A percentile compares a stretch with the other conserved stretches of the same genome.
Evolutionary conservation across 805 yeast genomes (phyloP).

Genomic region (Zygosaccharomyces bisporus): DNA sequence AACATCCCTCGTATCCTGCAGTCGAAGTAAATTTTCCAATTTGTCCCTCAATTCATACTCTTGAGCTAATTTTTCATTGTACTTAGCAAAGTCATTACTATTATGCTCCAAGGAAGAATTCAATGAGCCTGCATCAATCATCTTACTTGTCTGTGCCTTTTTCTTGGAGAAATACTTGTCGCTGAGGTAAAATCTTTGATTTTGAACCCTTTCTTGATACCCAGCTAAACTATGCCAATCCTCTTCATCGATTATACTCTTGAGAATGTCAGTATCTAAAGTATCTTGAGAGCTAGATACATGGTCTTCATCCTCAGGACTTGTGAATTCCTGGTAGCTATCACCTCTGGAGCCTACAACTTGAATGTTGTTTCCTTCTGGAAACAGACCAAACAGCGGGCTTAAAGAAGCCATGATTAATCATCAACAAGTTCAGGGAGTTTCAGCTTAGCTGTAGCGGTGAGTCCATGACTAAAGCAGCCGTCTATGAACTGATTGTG

Average conservation of each 20-base stretch:
- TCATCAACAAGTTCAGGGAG: background rate
- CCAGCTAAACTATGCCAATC: constrained; percentile 17
- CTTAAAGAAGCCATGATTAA: constrained; percentile 11
- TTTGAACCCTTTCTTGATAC: constrained; percentile 20
- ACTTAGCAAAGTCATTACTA: constrained; percentile 33
- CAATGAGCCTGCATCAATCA: constrained; percentile 5
- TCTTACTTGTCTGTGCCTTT: constrained; percentile 7
- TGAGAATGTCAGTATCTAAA: constrained; percentile 16
- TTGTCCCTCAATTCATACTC: constrained; percentile 35
- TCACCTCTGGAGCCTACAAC: constrained; percentile 6
- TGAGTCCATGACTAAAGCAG: too few relatives aligned
- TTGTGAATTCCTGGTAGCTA: constrained; percentile 3
- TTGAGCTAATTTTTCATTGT: constrained; percentile 34
- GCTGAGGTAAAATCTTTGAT: constrained; percentile 25
- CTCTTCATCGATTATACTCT: constrained; percentile 18
- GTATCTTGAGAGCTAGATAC: constrained; percentile 7
- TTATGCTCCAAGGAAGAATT: constrained; percentile 7
- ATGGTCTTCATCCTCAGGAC: constrained; percentile 2
- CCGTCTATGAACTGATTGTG: too few relatives aligned
- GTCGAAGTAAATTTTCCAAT: constrained; percentile 20
- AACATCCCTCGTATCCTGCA: constrained; percentile 17
- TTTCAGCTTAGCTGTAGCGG: too few relatives aligned
- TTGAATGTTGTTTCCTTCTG: constrained; percentile 21
- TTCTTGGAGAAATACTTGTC: constrained; percentile 18
- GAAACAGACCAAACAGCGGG: constrained; percentile 22